Percentiles rank a stretch among this genome's conserved stretches.
These are phyloP conservation scores for Wilhelminamyces savonicus DNA, from an alignment of 805 yeast genomes.

Conservation along the genomic window DNA sequence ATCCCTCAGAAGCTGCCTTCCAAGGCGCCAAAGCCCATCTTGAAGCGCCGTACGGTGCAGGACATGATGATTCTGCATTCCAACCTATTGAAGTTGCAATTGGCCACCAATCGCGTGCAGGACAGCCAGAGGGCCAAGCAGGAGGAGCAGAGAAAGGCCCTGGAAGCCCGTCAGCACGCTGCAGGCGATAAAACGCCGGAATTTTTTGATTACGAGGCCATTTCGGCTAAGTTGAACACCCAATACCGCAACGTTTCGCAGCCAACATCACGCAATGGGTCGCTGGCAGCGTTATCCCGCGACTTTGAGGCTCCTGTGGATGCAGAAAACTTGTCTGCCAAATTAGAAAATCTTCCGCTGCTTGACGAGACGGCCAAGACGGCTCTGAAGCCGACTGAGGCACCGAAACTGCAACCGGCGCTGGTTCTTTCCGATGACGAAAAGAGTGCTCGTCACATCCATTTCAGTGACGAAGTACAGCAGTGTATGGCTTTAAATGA, in stretches of 20 bases:
- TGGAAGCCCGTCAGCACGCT: not conserved
- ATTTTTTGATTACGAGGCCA: conserved; percentile 38
- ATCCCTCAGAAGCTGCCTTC: conserved; percentile 23
- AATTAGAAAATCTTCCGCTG: not conserved
- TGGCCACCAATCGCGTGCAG: conserved; percentile 30
- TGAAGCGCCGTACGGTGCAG: conserved; percentile 80
- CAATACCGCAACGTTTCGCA: conserved; percentile 19
- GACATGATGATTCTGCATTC: conserved; percentile 71
- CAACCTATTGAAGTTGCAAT: conserved; percentile 35
- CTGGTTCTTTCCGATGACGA: not conserved
- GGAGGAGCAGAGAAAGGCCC: conserved; percentile 4
- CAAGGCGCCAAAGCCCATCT: conserved; percentile 68
- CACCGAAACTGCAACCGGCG: not conserved
- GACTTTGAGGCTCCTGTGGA: too few relatives aligned
- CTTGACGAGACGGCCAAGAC: not conserved
- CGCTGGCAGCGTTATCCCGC: too few relatives aligned
- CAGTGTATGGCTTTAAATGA: conserved; percentile 78
- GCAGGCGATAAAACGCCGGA: conserved; percentile 29
- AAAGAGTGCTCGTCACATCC: conserved; percentile 63
- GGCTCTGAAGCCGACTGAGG: not conserved
- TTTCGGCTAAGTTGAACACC: conserved; percentile 35
- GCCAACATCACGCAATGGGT: too few relatives aligned
- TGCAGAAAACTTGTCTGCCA: conserved; percentile 1
- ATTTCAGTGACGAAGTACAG: conserved; percentile 89
- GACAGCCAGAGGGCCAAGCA: conserved; percentile 24